A percentile compares a stretch with the other conserved stretches of the same genome.
Evolutionary conservation across 1,139 yeast species (phyloP).

Genomic region (Arxiozyma heterogenica): DNA sequence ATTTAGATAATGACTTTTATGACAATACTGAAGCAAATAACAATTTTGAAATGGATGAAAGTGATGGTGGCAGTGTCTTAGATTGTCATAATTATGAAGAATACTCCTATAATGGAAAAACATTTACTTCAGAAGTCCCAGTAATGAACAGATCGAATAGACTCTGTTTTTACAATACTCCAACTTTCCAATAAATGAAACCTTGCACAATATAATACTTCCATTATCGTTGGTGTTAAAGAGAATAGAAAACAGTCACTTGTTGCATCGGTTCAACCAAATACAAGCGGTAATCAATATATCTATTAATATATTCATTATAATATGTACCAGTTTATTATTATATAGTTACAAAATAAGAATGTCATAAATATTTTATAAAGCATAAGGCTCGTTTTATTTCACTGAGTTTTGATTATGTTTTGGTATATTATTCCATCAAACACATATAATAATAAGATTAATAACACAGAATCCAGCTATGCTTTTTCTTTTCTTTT

Average conservation of each 20-base stretch:
- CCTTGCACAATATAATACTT: neutral
- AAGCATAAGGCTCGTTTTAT: neutral
- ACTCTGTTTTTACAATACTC: neutral
- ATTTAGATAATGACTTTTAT: slow-evolving; percentile 14
- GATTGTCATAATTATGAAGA: neutral
- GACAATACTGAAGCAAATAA: slow-evolving; percentile 13
- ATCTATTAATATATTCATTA: neutral
- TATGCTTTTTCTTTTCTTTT: too few species aligned
- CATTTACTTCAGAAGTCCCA: neutral
- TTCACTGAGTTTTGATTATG: neutral
- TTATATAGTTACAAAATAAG: neutral
- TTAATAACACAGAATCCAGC: slow-evolving; percentile 4
- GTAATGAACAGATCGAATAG: neutral
- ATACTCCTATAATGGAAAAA: neutral
- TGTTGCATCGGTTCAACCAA: neutral
- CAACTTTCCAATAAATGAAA: neutral
- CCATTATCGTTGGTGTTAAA: neutral
- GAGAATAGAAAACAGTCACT: neutral
- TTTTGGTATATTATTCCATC: neutral
- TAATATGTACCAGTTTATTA: neutral
- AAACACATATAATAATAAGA: neutral
- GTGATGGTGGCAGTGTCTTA: neutral
- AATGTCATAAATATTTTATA: too few species aligned
- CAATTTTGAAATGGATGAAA: slow-evolving; percentile 1
- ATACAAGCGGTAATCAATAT: too few species aligned